phyloP scores from a whole-genome alignment of 140 eudicot species.

The Bidens hawaiensis region DNA sequence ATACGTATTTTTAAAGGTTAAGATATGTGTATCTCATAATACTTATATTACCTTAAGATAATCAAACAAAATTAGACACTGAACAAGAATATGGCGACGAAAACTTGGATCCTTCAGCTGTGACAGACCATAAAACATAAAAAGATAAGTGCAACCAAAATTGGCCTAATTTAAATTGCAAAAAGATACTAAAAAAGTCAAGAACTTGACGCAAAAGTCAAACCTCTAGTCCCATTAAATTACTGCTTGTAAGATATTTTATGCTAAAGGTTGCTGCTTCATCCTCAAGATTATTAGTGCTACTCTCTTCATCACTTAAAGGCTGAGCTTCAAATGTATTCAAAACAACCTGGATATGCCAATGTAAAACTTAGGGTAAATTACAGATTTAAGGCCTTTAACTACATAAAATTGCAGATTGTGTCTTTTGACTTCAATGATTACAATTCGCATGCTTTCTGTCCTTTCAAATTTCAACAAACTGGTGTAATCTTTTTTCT shows the following conservation, averaged over 20 bases:
- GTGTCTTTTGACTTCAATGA: no score
- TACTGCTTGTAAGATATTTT: constrained; percentile 98
- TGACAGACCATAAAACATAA: not conserved
- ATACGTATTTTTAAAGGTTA: not conserved
- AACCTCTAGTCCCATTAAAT: constrained; percentile 97
- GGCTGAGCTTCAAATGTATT: constrained; percentile 97
- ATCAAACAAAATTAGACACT: constrained; percentile 87
- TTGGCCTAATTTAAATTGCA: not conserved
- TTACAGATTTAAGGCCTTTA: no score
- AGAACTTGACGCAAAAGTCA: constrained; percentile 1
- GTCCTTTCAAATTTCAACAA: no score
- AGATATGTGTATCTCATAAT: no score
- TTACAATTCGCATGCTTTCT: no score
- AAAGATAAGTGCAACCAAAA: constrained; percentile 12
- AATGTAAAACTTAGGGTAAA: no score
- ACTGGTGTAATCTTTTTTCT: no score
- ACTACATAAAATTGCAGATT: no score
- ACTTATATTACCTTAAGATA: constrained; percentile 66
- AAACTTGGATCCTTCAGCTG: constrained; percentile 98
- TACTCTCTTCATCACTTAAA: constrained; percentile 91
- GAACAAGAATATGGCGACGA: constrained; percentile 92
- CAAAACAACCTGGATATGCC: constrained; percentile 58
- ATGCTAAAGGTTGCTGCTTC: constrained; percentile 89
- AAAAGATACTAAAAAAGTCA: constrained; percentile 3
- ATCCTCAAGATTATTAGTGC: constrained; percentile 77